phyloP scores from a whole-genome alignment of 345 rosid species.

The Erysimum cheiranthoides region DNA sequence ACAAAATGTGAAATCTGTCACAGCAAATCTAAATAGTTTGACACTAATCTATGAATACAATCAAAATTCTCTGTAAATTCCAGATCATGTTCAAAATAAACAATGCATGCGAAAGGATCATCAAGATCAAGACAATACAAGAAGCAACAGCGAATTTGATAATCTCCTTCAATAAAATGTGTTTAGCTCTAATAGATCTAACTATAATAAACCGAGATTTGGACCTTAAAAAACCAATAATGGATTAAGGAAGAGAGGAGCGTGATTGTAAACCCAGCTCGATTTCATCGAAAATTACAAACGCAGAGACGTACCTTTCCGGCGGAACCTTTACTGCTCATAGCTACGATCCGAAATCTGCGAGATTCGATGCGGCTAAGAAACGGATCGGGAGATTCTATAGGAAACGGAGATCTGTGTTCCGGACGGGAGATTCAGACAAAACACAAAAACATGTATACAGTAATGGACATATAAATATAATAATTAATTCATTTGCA shows the following conservation, averaged over 20 bases:
- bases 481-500: neutral
- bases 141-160: neutral
- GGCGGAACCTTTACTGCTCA: slow-evolving; percentile 30
- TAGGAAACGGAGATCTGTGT: slow-evolving; percentile 17
- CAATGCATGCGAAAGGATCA: slow-evolving; percentile 38
- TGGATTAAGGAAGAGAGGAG: slow-evolving; percentile 22
- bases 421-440: neutral
- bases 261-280: slow-evolving; percentile 1
- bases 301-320: slow-evolving; percentile 39
- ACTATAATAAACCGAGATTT: neutral
- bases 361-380: slow-evolving; percentile 24
- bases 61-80: neutral
- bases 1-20: neutral
- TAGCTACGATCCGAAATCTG: slow-evolving; percentile 6
- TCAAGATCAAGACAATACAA: slow-evolving; percentile 2
- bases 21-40: too few species aligned
- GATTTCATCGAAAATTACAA: neutral
- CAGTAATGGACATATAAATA: neutral
- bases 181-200: slow-evolving; percentile 9
- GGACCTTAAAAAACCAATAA: neutral
- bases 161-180: neutral
- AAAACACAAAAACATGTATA: neutral
- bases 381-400: slow-evolving; percentile 24
- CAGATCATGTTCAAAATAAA: slow-evolving; percentile 5
- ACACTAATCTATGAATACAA: neutral